Base-by-base conservation (phyloP, 2,329 filamentous ascomycete genomes). In the Trichoderma pleuroti region DNA sequence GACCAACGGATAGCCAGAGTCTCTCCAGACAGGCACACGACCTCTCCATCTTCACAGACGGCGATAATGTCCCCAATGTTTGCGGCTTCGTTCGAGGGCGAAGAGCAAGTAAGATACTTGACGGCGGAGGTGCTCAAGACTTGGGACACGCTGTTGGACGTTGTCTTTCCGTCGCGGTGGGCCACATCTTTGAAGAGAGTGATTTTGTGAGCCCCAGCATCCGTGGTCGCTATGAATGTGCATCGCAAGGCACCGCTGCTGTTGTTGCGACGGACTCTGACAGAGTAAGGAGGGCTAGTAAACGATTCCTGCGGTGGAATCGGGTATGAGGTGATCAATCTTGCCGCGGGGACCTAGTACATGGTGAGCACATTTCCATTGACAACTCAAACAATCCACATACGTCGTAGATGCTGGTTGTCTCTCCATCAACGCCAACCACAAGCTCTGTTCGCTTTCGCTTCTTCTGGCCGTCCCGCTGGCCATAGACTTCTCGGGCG, bases 371-470 rank as follows among this genome's bases (percentile, higher is more conserved):
- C 11, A 26, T 21, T 14, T 66, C 26, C 54, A 67, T 61, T 54
- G 36, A 36, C n/a, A 11, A 2, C 16, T 18, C 34, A 34, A 26
- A 5, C 4, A 24, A 16, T 21, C 5, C 32, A 78, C 87, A 75
- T 75, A 90, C 88, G 83, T 91, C 88, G 75, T 91, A 91, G 54
- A 91, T 85, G 74, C 89, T 91, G 3, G 89, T 82, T 5, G 88
- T 86, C 76, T 91, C 89, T 72, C 89, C 89, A 77, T 91, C 88
- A 75, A 89, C 85, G 24, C 89, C 89, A 32, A 91, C 87, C 11
- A 85, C 86, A 61, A 91, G 78, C 76, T 91, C 89, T 11, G 89
- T 84, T 75, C 89, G 86, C 81, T 90, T 90, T 75, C 86, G 85
- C 80, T 87, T 90, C 80, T 86, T 88, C 36, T 84, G 84, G 26